phyloP scores from a whole-genome alignment of 805 yeast genomes.

The Scheffersomyces amazonensis region DNA sequence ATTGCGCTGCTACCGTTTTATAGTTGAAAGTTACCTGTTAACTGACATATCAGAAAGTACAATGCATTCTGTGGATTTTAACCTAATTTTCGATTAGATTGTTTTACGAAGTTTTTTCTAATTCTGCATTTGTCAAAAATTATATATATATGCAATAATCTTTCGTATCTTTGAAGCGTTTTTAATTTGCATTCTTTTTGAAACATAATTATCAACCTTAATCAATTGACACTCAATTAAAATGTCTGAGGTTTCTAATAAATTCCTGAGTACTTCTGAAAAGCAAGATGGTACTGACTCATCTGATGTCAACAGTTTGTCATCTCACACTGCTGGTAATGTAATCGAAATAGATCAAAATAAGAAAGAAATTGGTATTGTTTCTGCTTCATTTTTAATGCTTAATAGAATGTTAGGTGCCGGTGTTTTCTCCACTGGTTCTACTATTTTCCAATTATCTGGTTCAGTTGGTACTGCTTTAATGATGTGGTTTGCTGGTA shows the following conservation, averaged over 20 bases:
- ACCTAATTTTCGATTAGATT: too few relatives aligned
- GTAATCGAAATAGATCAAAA: slow-evolving; percentile 41
- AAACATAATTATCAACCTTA: too few relatives aligned
- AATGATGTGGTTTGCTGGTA: slow-evolving; percentile 73
- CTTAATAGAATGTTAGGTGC: slow-evolving; percentile 73
- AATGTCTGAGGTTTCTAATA: not conserved
- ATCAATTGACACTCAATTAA: too few relatives aligned
- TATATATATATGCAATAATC: too few relatives aligned
- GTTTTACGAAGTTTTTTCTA: too few relatives aligned
- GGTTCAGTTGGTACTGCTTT: slow-evolving; percentile 75
- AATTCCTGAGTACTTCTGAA: not conserved
- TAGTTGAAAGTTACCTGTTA: too few relatives aligned
- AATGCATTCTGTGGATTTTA: too few relatives aligned
- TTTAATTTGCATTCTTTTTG: too few relatives aligned
- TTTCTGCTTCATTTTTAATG: slow-evolving; percentile 49
- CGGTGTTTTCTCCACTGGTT: slow-evolving; percentile 68
- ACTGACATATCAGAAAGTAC: too few relatives aligned
- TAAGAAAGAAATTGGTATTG: slow-evolving; percentile 41
- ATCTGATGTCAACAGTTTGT: slow-evolving; percentile 4
- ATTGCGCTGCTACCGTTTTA: too few relatives aligned
- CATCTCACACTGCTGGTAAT: slow-evolving; percentile 13
- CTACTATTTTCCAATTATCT: slow-evolving; percentile 53
- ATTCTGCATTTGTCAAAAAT: too few relatives aligned
- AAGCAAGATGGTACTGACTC: not conserved
- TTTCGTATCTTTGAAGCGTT: too few relatives aligned